Base-by-base conservation (phyloP, 805 yeast genomes). In the Candida suzukii region DNA sequence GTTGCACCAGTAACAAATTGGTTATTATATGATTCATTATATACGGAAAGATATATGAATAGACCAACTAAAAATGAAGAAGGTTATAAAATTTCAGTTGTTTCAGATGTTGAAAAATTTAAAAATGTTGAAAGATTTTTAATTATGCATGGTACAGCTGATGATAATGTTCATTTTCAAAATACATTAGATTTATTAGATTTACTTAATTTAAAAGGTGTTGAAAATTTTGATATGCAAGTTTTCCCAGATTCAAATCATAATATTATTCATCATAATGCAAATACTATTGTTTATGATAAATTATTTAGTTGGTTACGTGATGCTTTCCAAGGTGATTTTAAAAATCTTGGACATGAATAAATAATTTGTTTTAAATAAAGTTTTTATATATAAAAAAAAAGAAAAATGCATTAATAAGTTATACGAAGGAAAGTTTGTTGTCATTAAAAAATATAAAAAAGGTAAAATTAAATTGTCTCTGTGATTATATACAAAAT, bases 1-100 rank as follows among this genome's bases (percentile, higher is more conserved):
- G 98, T 93, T 20, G 99, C 99, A 0, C 99, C 99, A 1, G 99
- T 93, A 2, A 93, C 98, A 0, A 84, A 88, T 58, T 93, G 97
- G 97, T 64, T 77, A 41, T 72, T 85, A 41, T 93, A 91, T 58
- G 98, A 91, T 63, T 84, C 96, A 1, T 78, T 91, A 16, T 91
- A 93, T 62, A 91, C 98, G 0, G 99, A 93, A 65, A 67, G 99
- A 47, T 93, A 93, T 60, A 84, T 93, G 95, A 86, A 85, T 48
- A 72, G 80, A 2, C 97, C 97, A 1, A 70, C 72, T 51, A 68
- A 73, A 37, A 87, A 90, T 57, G 55, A 66, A 2, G 63, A 64
- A 1, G 93, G 91, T 0, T 91, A 91, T 58, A 55, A 57, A 4
- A 51, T 59, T 9, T 68, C 85, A 1, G 68, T 79, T 1, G 79